A percentile compares a stretch with the other conserved stretches of the same genome.
phyloP scores from a whole-genome alignment of 129 eudicot species.

The Saussurea involucrata region DNA sequence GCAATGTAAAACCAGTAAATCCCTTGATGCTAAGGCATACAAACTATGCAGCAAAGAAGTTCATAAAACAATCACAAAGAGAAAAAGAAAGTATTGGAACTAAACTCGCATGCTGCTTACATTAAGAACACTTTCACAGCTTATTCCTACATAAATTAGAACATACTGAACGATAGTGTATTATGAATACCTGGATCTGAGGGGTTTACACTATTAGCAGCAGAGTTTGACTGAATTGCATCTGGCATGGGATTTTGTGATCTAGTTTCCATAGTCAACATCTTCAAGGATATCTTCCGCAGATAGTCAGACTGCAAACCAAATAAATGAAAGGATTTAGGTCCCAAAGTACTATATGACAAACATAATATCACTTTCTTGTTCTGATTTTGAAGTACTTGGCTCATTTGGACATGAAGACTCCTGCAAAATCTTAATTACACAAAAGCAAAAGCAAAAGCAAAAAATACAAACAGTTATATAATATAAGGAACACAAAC shows the following conservation, averaged over 20 bases:
- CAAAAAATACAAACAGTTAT: background rate
- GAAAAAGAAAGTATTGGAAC: background rate
- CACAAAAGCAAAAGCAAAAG: background rate
- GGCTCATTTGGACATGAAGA: background rate
- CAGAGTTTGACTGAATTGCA: constrained; percentile 38
- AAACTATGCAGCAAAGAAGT: background rate
- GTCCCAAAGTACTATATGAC: background rate
- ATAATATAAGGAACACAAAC: background rate
- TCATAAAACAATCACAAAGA: background rate
- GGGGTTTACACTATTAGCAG: constrained; percentile 30
- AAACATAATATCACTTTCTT: background rate
- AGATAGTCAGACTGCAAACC: background rate
- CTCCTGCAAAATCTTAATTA: background rate
- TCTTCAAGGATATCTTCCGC: constrained; percentile 20
- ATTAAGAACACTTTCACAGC: background rate
- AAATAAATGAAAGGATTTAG: background rate
- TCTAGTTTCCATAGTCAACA: constrained; percentile 55
- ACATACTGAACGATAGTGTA: background rate
- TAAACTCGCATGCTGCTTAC: background rate
- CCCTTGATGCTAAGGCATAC: background rate
- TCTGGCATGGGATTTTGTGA: constrained; percentile 40
- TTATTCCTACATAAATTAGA: background rate
- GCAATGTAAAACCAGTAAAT: background rate
- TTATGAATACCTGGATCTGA: constrained; percentile 23
- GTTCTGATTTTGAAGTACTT: background rate